Evolutionary conservation across 768 basidiomycete species (phyloP).

Genomic region (Termitomyces bulborhizus): DNA sequence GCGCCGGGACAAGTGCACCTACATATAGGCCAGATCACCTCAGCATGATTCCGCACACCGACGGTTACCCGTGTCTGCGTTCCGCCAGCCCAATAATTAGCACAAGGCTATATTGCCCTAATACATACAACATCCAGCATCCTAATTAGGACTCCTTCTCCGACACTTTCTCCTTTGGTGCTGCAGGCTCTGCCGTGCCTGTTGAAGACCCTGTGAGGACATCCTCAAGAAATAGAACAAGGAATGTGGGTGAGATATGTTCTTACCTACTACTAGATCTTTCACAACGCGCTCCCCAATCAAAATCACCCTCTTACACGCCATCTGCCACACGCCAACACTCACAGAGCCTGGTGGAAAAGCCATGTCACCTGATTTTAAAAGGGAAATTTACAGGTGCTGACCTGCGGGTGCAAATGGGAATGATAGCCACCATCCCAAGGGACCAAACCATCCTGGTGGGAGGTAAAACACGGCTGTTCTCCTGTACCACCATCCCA

Average conservation of each 20-base stretch:
- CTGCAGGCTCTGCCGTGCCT: conserved; percentile 7
- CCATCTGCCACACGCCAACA: conserved; percentile 94
- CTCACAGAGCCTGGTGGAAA: conserved; percentile 72
- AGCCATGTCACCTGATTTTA: not conserved
- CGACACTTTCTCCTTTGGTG: conserved; percentile 3
- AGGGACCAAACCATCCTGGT: conserved; percentile 81
- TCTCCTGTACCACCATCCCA: conserved; percentile 90
- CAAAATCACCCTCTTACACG: conserved; percentile 79
- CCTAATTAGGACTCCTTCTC: conserved; percentile 11
- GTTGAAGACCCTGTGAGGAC: conserved; percentile 9
- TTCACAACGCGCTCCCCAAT: conserved; percentile 70
- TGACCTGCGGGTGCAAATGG: conserved; percentile 87
- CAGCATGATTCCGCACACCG: conserved; percentile 1
- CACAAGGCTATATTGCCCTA: conserved; percentile 11
- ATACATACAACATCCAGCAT: conserved; percentile 9
- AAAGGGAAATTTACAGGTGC: conserved; percentile 15
- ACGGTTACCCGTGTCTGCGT: conserved; percentile 8
- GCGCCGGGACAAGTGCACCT: not conserved
- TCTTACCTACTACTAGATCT: conserved; percentile 49
- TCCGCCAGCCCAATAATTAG: conserved; percentile 4
- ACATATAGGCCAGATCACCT: not conserved
- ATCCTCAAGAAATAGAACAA: not conserved
- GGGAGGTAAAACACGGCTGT: conserved; percentile 94
- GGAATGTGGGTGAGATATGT: not conserved
- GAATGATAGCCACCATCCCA: conserved; percentile 83